Conservation (phyloP, 495 filamentous ascomycete genomes). For the Aspergillus kassunensis region DNA sequence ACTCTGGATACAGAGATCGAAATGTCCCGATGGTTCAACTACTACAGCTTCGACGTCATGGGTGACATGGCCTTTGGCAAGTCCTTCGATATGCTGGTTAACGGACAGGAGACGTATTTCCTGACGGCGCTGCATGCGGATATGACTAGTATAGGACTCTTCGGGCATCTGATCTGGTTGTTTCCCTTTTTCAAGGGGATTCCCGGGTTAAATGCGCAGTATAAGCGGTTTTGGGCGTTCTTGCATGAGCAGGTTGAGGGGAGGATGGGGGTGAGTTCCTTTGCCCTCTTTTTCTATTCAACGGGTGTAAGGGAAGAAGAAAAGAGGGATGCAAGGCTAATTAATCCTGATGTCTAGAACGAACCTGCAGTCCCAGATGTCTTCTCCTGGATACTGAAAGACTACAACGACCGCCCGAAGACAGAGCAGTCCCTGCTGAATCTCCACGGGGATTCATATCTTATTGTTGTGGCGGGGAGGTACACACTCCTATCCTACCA, state of each 20-base stretch:
- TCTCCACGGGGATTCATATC: slow-evolving; percentile 31
- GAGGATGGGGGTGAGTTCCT: no score
- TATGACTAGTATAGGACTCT: neutral
- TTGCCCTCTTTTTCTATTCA: no score
- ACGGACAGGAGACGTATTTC: neutral
- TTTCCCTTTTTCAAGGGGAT: no score
- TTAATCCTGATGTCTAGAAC: slow-evolving; percentile 17
- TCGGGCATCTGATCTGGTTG: no score
- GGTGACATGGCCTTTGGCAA: neutral
- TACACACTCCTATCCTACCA: slow-evolving; percentile 9
- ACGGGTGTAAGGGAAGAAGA: no score
- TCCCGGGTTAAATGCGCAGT: no score
- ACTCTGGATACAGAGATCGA: neutral
- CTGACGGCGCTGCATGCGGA: neutral
- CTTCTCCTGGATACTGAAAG: slow-evolving; percentile 29
- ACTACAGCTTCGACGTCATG: slow-evolving; percentile 5
- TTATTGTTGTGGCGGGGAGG: slow-evolving; percentile 44
- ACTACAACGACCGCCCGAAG: slow-evolving; percentile 22
- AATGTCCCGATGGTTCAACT: neutral
- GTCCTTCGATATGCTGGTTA: neutral
- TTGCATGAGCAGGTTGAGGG: no score
- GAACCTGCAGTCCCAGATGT: slow-evolving; percentile 25
- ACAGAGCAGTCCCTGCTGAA: slow-evolving; percentile 19
- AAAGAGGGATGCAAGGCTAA: no score
- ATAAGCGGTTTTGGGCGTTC: no score